Percentiles rank a stretch among this genome's conserved stretches.
phyloP scores from a whole-genome alignment of 140 eudicot genomes.

The Oenanthe javanica region DNA sequence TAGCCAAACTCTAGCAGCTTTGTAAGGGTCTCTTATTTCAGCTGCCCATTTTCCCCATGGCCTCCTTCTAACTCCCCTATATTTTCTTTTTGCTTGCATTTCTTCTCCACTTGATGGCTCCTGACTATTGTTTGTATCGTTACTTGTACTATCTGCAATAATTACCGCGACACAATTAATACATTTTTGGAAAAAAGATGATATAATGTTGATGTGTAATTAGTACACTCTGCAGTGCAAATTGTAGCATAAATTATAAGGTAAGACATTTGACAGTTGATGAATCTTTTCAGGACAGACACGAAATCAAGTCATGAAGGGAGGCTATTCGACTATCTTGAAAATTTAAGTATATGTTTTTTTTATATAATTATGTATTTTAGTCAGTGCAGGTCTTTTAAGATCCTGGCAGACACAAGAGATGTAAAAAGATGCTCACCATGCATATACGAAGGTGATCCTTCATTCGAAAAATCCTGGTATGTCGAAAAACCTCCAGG shows the following conservation, averaged over 20 bases:
- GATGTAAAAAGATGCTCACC: neutral
- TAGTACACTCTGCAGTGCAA: neutral
- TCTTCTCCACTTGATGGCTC: constrained; percentile 4
- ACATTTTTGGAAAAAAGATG: too few species aligned
- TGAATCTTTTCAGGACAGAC: too few species aligned
- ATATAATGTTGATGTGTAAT: neutral
- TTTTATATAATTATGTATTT: too few species aligned
- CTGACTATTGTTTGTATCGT: neutral
- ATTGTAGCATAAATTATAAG: too few species aligned
- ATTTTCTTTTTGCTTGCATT: constrained; percentile 9
- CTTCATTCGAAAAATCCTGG: neutral
- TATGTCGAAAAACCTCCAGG: neutral
- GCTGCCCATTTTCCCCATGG: constrained; percentile 22
- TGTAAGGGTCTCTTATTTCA: constrained; percentile 11
- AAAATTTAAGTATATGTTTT: too few species aligned
- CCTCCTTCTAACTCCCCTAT: constrained; percentile 39
- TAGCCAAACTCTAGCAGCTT: constrained; percentile 18
- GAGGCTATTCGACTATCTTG: too few species aligned
- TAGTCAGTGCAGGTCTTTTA: too few species aligned
- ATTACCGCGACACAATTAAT: neutral
- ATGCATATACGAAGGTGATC: constrained; percentile 6
- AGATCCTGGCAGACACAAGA: too few species aligned
- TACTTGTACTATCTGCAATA: neutral
- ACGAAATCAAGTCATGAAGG: too few species aligned
- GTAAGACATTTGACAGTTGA: too few species aligned